phyloP scores from a whole-genome alignment of 1,284 basidiomycete genomes.

The Leccinum subatratum region DNA sequence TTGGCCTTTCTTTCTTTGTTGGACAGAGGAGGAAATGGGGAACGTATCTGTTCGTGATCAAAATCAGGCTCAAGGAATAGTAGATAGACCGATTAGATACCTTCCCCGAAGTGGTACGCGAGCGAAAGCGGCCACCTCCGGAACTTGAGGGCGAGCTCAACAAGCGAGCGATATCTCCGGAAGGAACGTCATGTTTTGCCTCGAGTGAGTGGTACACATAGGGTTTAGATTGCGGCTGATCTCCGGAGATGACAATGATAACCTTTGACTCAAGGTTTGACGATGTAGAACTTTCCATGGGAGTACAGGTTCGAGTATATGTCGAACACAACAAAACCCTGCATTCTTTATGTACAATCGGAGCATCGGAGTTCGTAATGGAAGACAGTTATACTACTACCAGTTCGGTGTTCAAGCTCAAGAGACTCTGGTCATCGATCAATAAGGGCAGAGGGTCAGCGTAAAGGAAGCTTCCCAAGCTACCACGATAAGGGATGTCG shows the following conservation, averaged over 20 bases:
- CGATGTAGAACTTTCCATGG: not conserved
- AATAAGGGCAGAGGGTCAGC: not conserved
- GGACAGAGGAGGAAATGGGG: not conserved
- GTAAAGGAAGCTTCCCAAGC: not conserved
- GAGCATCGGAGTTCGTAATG: not conserved
- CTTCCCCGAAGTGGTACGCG: not conserved
- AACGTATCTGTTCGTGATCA: not conserved
- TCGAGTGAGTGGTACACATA: not conserved
- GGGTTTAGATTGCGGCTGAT: not conserved
- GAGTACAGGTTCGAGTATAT: not conserved
- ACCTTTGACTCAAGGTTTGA: not conserved
- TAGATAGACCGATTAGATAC: not conserved
- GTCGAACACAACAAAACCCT: not conserved
- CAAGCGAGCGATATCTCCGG: not conserved
- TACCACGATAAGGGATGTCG: not conserved
- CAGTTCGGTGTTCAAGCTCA: too few species aligned
- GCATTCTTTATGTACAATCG: not conserved
- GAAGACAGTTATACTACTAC: too few species aligned
- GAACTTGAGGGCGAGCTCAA: not conserved
- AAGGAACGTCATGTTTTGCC: too few species aligned
- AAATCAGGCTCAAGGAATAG: not conserved
- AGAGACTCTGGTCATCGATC: too few species aligned
- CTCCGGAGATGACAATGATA: not conserved
- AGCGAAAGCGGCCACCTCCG: not conserved
- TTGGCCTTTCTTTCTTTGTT: conserved; percentile 1